phyloP scores from a whole-genome alignment of 306 rosid species.

The Ormosia emarginata region DNA sequence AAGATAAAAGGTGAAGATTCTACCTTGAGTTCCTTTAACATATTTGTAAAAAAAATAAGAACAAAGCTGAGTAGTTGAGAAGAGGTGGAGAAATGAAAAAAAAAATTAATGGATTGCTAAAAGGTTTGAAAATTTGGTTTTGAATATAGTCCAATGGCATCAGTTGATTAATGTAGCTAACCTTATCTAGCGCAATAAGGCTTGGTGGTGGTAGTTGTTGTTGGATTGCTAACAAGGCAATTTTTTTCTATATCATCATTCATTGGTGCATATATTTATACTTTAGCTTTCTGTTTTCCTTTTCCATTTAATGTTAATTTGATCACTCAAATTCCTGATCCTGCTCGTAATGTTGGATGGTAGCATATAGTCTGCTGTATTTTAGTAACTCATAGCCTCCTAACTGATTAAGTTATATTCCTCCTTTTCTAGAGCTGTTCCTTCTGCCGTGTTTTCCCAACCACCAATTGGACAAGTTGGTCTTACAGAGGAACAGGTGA shows the following conservation, averaged over 20 bases:
- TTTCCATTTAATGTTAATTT: background rate
- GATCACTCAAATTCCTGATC: background rate
- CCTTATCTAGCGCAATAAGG: background rate
- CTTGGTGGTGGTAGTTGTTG: background rate
- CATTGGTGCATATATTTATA: background rate
- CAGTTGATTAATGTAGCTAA: background rate
- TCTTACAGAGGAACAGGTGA: conserved; percentile 89
- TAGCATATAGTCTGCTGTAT: background rate
- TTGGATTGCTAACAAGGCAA: background rate
- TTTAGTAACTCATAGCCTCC: background rate
- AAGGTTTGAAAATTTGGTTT: background rate
- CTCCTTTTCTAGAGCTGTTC: conserved; percentile 58
- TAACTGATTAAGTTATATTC: conserved; percentile 19
- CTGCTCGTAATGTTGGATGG: background rate
- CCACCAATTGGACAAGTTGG: conserved; percentile 97
- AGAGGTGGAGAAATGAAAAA: background rate
- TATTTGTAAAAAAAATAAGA: background rate
- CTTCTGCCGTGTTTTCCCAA: conserved; percentile 97
- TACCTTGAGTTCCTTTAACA: background rate
- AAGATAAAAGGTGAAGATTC: background rate
- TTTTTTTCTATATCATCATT: background rate
- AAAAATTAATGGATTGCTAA: background rate
- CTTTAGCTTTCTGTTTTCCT: background rate
- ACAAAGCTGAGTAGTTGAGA: background rate
- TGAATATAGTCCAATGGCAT: background rate